Evolutionary conservation across 208 protist species (phyloP), one percentile per base, ranked within the genome.

Genomic region (Histomonas meleagridis): DNA sequence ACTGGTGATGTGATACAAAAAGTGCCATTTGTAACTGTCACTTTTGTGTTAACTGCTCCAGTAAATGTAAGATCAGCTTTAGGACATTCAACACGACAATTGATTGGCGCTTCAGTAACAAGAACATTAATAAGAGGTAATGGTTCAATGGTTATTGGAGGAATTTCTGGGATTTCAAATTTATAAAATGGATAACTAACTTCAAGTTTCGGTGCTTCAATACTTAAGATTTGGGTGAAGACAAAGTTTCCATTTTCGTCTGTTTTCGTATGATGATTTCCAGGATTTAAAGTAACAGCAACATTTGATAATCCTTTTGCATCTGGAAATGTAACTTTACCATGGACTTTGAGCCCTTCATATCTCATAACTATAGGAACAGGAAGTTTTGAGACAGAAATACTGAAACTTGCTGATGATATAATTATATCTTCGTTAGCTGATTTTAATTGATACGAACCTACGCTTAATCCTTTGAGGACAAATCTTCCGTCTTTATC

Each of bases 1-100:
- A 86, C 32, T 86, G 76, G 76, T 32, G 76, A 4, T 86, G 76
- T 55, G 55, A 86, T 28, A 16, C 40, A 51, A n/a, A 86, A 86
- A 57, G 76, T 51, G 23, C 46, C 46, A 48, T 86, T 86, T 32
- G 76, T 86, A 55, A 86, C 43, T 43, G 21, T 32, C 3, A 86
- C 32, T 7, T 12, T 51, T 32, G 2, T 18, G 23, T 23, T n/a
- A 55, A 55, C 46, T 32, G 76, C 76, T n/a, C 76, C 76, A 55
- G 76, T 38, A 55, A 86, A 48, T 86, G 76, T 57, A 26, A 86
- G 14, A 43, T 86, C 32, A 55, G 76, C 76, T 18, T 32, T 49
- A 38, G 76, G 23, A 46, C 76, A 86, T 49, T 86, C 76, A 55
- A 86, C 76, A 2, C 3, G 32, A 4, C 76, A 40, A n/a, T 46